Conservation (phyloP, 1,284 basidiomycete species). For the Cystobasidium sp. region DNA sequence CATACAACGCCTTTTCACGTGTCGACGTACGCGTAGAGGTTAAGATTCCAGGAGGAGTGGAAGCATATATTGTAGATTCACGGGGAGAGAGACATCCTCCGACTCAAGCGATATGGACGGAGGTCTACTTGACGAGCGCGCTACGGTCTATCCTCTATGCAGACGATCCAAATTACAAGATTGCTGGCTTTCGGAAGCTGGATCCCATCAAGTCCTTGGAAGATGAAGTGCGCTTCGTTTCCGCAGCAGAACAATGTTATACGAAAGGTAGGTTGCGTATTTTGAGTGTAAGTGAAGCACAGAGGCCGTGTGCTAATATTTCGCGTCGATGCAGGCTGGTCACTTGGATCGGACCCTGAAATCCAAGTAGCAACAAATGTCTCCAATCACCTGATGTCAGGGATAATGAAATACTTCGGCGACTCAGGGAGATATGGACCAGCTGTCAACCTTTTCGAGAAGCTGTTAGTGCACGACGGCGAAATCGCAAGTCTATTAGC, state of each 20-base stretch:
- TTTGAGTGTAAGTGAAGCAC: too few species aligned
- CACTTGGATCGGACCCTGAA: slow-evolving; percentile 96
- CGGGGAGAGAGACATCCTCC: slow-evolving; percentile 93
- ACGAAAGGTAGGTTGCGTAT: too few species aligned
- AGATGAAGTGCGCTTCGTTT: slow-evolving; percentile 85
- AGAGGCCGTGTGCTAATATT: background rate
- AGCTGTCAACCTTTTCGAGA: slow-evolving; percentile 94
- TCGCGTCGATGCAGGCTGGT: slow-evolving; percentile 70
- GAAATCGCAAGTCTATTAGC: slow-evolving; percentile 89
- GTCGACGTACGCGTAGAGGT: slow-evolving; percentile 97
- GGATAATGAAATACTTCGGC: slow-evolving; percentile 95
- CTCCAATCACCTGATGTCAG: slow-evolving; percentile 93
- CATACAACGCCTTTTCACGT: slow-evolving; percentile 97
- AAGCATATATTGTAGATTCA: slow-evolving; percentile 90
- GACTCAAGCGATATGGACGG: slow-evolving; percentile 91
- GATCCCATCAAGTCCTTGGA: slow-evolving; percentile 92
- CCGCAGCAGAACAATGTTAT: slow-evolving; percentile 88
- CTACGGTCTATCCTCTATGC: slow-evolving; percentile 91
- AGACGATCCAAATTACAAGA: slow-evolving; percentile 86
- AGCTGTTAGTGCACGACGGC: slow-evolving; percentile 79
- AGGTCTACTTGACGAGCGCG: slow-evolving; percentile 92
- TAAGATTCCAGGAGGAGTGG: slow-evolving; percentile 95
- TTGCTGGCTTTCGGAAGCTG: slow-evolving; percentile 92
- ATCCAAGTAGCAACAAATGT: slow-evolving; percentile 98
- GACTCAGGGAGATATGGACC: slow-evolving; percentile 76